Evolutionary conservation across 1,284 basidiomycete genomes (phyloP), one percentile per base, ranked within the genome.

Genomic region (Ceratobasidium papillatum): DNA sequence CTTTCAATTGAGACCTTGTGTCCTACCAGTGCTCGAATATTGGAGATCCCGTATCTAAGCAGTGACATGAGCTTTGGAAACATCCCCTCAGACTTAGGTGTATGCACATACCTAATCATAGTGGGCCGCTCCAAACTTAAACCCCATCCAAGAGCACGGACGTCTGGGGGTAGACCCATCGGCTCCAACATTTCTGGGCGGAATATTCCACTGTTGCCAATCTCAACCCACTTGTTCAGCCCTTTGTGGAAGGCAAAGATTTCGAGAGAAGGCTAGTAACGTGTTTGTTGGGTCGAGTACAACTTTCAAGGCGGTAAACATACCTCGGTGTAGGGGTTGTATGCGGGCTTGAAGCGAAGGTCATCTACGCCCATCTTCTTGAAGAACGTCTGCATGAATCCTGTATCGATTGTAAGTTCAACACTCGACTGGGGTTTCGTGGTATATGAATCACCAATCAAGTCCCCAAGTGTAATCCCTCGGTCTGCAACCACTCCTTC

Each of bases 361-460:
- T 95, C 90, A 78, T 91, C 89, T 79, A 98, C 93, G 68, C 98
- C 98, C 93, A 99, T 99, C 84, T 99, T 99, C 78, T 87, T 89
- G 88, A 99, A 99, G 87, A 99, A 99, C 74, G 96, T 94, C 78
- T 94, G 88, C 96, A 99, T 98, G 86, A 99, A 98, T 32, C 95
- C 95, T 96, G 78, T 12, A 27, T 4, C 14, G 43, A 45, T 27
- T 30, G 52, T 51, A 14, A 65, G 76, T 1, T 79, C 66, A 54
- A 34, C 41, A 27, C 17, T 22, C 36, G 27, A 52, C 5, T 4
- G 9, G 52, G 5, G 36, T 49, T 51, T 9, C 30, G 36, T 51
- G 45, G 30, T 25, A 43, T n/a, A 4, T 0, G 0, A 78, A 85
- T 64, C 77, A 94, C 96, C 96, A 78, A 99, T 98, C 76, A 99